Percentiles rank a stretch among this genome's conserved stretches.
These are phyloP conservation scores for Candida sanyaensis DNA, from an alignment of 1,139 yeast species.

Conservation along the genomic window DNA sequence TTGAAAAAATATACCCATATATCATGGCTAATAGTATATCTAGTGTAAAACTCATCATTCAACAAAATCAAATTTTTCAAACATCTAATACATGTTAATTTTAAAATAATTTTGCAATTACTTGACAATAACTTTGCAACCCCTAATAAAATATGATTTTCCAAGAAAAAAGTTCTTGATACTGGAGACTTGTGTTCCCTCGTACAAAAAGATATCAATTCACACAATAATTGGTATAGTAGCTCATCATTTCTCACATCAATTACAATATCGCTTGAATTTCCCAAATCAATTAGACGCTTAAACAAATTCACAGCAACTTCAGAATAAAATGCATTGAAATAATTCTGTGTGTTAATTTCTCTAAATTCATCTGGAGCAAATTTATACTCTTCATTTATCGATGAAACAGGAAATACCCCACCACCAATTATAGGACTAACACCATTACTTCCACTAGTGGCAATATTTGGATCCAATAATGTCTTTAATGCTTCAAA, in stretches of 20 bases:
- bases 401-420: background rate
- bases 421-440: slow-evolving; percentile 4
- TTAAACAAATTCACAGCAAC: slow-evolving; percentile 63
- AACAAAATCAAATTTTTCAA: slow-evolving; percentile 57
- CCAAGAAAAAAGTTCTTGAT: slow-evolving; percentile 63
- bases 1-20: slow-evolving; percentile 53
- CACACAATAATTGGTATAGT: slow-evolving; percentile 68
- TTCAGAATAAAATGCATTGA: slow-evolving; percentile 58
- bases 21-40: slow-evolving; percentile 57
- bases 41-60: slow-evolving; percentile 62
- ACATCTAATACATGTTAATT: slow-evolving; percentile 68
- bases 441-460: slow-evolving; percentile 5
- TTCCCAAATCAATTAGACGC: slow-evolving; percentile 31
- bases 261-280: slow-evolving; percentile 11
- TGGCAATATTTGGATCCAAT: slow-evolving; percentile 58
- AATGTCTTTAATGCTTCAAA: slow-evolving; percentile 78
- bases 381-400: slow-evolving; percentile 2
- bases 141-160: slow-evolving; percentile 55
- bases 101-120: slow-evolving; percentile 47
- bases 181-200: slow-evolving; percentile 58
- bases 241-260: slow-evolving; percentile 31
- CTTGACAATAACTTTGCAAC: slow-evolving; percentile 46
- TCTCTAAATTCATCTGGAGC: slow-evolving; percentile 31
- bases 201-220: slow-evolving; percentile 65
- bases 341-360: slow-evolving; percentile 52